phyloP scores from a whole-genome alignment of 352 stramenopile species.

The Globisporangium barbulae region DNA sequence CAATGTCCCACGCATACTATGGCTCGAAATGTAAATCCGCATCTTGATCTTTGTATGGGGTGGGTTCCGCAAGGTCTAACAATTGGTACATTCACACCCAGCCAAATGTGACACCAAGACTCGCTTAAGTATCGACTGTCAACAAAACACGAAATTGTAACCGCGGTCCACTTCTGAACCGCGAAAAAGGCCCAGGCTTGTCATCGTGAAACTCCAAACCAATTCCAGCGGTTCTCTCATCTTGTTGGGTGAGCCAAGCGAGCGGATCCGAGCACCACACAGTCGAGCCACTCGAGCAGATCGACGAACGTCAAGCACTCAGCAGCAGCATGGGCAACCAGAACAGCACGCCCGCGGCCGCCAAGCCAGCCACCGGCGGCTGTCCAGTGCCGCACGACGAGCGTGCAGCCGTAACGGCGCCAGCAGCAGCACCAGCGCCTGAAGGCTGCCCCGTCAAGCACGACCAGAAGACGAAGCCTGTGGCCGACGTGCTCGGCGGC shows the following conservation, averaged over 20 bases:
- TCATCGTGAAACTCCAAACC: too few species aligned
- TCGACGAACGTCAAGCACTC: conserved; percentile 1
- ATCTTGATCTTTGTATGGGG: conserved; percentile 15
- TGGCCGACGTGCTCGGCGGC: conserved; percentile 24
- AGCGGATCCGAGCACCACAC: conserved; percentile 5
- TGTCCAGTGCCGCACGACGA: conserved; percentile 61
- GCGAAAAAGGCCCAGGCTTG: background rate
- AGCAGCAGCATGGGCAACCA: conserved; percentile 59
- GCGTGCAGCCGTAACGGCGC: conserved; percentile 11
- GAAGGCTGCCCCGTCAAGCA: conserved; percentile 74
- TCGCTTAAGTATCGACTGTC: conserved; percentile 5
- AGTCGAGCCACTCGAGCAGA: conserved; percentile 1
- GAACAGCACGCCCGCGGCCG: conserved; percentile 35
- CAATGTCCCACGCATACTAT: conserved; percentile 22
- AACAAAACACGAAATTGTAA: conserved; percentile 3
- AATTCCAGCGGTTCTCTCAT: background rate
- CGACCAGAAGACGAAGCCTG: conserved; percentile 24
- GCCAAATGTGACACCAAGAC: background rate
- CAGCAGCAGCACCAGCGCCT: conserved; percentile 21
- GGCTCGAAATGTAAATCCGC: background rate
- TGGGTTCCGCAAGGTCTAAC: background rate
- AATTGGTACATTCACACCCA: conserved; percentile 12
- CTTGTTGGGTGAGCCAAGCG: background rate
- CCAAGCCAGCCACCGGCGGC: conserved; percentile 13
- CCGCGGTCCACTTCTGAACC: background rate